Conservation (phyloP, 2,329 filamentous ascomycete genomes). For the Ophiostoma himal-ulmi region DNA sequence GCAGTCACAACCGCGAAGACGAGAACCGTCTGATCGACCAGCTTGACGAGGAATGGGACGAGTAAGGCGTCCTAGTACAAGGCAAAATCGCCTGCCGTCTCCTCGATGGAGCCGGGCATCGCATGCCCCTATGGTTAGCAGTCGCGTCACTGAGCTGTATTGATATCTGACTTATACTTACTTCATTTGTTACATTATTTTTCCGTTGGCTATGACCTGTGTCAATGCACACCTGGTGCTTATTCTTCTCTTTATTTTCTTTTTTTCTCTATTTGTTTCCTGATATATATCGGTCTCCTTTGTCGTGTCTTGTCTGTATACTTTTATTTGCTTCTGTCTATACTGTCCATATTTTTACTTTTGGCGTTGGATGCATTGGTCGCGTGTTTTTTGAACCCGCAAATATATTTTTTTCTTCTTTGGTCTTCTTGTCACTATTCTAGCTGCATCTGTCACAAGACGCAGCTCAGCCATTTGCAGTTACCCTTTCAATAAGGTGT, state of each 20-base stretch:
- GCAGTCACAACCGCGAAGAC: conserved; percentile 58
- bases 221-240: not conserved
- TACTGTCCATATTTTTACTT: not conserved
- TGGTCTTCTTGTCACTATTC: not conserved
- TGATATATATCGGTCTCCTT: not conserved
- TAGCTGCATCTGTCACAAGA: not conserved
- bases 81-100: not conserved
- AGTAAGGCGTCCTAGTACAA: not conserved
- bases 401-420: not conserved
- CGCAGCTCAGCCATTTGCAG: too few relatives aligned
- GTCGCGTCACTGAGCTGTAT: not conserved
- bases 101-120: not conserved
- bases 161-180: not conserved
- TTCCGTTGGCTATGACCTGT: not conserved
- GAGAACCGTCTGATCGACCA: conserved; percentile 95
- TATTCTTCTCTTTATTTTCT: not conserved
- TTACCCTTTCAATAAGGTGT: too few relatives aligned
- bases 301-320: not conserved
- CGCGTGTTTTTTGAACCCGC: not conserved
- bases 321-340: not conserved
- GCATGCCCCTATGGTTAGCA: not conserved
- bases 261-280: not conserved
- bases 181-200: not conserved
- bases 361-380: conserved; percentile 8
- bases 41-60: conserved; percentile 95